Percentiles rank a stretch among this genome's conserved stretches.
phyloP scores from a whole-genome alignment of 2,329 filamentous ascomycete species.

The Colletotrichum lentis region DNA sequence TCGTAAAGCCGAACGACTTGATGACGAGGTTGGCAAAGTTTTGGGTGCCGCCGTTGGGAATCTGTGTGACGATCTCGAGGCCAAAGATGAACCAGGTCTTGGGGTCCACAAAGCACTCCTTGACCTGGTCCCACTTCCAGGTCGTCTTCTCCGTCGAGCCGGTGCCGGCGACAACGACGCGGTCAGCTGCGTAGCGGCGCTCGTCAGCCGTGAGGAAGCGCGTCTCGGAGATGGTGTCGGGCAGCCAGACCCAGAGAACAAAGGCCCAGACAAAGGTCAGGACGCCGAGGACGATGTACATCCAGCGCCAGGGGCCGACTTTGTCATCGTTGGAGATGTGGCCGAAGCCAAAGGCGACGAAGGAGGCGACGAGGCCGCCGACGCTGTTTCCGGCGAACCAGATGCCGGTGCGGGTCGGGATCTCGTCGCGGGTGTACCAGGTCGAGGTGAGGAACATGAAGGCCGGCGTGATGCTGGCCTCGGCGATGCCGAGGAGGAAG shows the following conservation, averaged over 20 bases:
- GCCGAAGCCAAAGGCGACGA: constrained; percentile 64
- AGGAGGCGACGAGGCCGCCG: constrained; percentile 57
- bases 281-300: constrained; percentile 64
- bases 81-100: constrained; percentile 68
- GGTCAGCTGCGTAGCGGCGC: constrained; percentile 55
- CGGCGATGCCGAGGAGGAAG: constrained; percentile 63
- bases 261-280: constrained; percentile 61
- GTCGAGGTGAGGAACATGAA: constrained; percentile 65
- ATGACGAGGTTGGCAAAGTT: constrained; percentile 67
- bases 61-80: constrained; percentile 62
- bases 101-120: constrained; percentile 63
- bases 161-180: constrained; percentile 60
- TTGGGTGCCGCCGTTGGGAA: constrained; percentile 69
- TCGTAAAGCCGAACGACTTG: constrained; percentile 63
- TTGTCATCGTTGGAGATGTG: constrained; percentile 56
- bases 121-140: constrained; percentile 61
- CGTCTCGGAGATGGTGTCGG: constrained; percentile 63
- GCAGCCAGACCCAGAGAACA: constrained; percentile 58
- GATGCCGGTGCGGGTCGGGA: constrained; percentile 61
- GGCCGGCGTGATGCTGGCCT: constrained; percentile 62
- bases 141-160: constrained; percentile 58
- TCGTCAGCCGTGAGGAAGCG: constrained; percentile 65
- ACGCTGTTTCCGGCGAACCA: constrained; percentile 64
- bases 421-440: constrained; percentile 66
- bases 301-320: constrained; percentile 63